phyloP scores from a whole-genome alignment of 2,329 filamentous ascomycete species.

The Claviceps cyperi region DNA sequence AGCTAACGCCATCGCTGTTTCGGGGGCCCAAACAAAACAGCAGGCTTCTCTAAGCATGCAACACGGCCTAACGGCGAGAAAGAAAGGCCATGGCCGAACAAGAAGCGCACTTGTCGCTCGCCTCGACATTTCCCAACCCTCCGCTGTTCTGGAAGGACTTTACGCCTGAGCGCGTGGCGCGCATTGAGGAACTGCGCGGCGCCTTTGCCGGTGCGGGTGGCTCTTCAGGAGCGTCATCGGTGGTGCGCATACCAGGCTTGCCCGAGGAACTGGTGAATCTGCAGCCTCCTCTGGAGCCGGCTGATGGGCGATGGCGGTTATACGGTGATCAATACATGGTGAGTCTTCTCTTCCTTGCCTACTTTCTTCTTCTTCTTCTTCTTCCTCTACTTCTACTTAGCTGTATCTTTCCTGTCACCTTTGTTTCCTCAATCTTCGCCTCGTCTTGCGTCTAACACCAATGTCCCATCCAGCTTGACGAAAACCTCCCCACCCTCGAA shows the following conservation, averaged over 20 bases:
- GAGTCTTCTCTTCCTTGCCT: conserved; percentile 3
- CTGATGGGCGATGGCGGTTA: conserved; percentile 53
- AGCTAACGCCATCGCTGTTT: too few species aligned
- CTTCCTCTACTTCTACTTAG: neutral
- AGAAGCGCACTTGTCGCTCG: conserved; percentile 28
- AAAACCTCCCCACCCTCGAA: conserved; percentile 51
- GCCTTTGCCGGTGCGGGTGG: conserved; percentile 19
- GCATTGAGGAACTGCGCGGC: conserved; percentile 30
- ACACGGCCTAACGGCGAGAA: neutral
- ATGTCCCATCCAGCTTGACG: conserved; percentile 30
- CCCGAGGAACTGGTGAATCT: conserved; percentile 62
- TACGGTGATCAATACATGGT: conserved; percentile 56
- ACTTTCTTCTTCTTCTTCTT: neutral
- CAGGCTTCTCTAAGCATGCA: too few species aligned
- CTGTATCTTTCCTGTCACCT: neutral
- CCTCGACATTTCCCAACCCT: conserved; percentile 68
- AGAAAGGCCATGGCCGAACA: conserved; percentile 41
- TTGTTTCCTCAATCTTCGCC: too few species aligned
- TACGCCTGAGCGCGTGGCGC: conserved; percentile 56
- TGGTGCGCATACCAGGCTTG: conserved; percentile 30
- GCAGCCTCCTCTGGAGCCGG: conserved; percentile 65
- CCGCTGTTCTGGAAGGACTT: conserved; percentile 86
- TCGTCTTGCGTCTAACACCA: too few species aligned
- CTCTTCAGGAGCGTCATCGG: conserved; percentile 9
- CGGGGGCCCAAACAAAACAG: too few species aligned